Base-by-base conservation (phyloP, 805 yeast species). In the Cyberlindnera meyerae region DNA sequence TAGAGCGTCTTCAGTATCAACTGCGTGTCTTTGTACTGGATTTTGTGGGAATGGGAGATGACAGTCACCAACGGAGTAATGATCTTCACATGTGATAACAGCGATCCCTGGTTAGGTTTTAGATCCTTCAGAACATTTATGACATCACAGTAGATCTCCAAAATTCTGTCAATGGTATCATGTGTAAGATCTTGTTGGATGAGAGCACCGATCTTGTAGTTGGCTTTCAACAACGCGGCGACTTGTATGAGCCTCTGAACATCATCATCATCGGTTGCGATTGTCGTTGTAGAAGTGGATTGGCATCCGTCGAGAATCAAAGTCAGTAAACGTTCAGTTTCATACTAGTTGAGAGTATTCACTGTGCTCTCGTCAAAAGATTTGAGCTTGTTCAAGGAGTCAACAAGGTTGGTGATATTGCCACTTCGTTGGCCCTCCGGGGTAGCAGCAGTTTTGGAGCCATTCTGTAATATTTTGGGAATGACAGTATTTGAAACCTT, bases 61-160 rank as follows among this genome's bases (percentile, higher is more conserved):
- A 49, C 36, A 17, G 52, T 48, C 13, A 54, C 29, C 11, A 54
- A 31, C 6, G 57, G 57, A 24, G 47, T 44, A 24, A 54, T 41
- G 15, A 54, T 42, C 0, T 54, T 50, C 11, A 38, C 36, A 11
- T 24, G 36, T 6, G 38, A 27, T 17, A 52, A 31, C 11, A 52
- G 29, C 2, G 2, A 2, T n/a, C 38, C 38, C 9, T 22, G 21
- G 11, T 33, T 12, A 11, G 41, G 27, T 4, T 32, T 4, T 17
- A 41, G 8, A 12, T 25, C 12, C 29, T 41, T 43, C 26, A 51
- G 28, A 4, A 44, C 44, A 8, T 43, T 33, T 13, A 50, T 12
- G 4, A 41, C 31, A 4, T 42, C 32, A n/a, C 47, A 17, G 24
- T 46, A 45, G 6, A 42, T 27, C 11, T 9, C 17, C 9, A 36